Base-by-base conservation (phyloP, 2,329 filamentous ascomycete genomes). In the Colletotrichum sp. region DNA sequence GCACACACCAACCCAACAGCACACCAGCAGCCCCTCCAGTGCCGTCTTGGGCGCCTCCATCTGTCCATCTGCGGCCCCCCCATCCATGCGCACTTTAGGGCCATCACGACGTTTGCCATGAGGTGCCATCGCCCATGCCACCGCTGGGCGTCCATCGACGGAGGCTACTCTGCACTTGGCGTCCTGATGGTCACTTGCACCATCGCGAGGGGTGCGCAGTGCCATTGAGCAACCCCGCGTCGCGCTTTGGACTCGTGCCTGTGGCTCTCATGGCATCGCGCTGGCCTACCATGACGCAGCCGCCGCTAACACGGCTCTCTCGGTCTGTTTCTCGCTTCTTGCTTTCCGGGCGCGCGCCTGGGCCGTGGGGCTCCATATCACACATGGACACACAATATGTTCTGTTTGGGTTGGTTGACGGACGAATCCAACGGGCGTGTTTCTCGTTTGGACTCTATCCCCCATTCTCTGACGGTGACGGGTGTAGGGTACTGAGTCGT, bases 251-350 rank as follows among this genome's bases (percentile, higher is more conserved):
- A 36, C 64, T 59, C 34, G 34, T 36, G 69, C 44, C 16, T 63
- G 44, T 76, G 70, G 73, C 64, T 59, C 59, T 63, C 68, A 30
- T 52, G 55, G 57, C 70, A 73, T 61, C 64, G 44, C 39, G 73
- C 61, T 73, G 70, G 70, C 70, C 57, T 34, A 57, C 39, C 63
- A 76, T 76, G 70, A 76, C 70, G 73, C 73, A 76, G 73, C 70
- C 64, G 73, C 70, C 70, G 62, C 70, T 73, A 69, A 57, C 64
- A 73, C 34, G 69, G 57, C 36, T 44, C 64, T 67, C 25, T 44
- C 57, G 34, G 55, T 63, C 34, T 70, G 57, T 44, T 70, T 68
- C 12, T 57, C 30, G 29, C 16, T 25, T 52, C 44, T 22, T 32
- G 59, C 68, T 44, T 22, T 27, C 36, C 36, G 34, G 19, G 49